Evolutionary conservation across 805 yeast genomes (phyloP).

Genomic region (Candida stauntonica): DNA sequence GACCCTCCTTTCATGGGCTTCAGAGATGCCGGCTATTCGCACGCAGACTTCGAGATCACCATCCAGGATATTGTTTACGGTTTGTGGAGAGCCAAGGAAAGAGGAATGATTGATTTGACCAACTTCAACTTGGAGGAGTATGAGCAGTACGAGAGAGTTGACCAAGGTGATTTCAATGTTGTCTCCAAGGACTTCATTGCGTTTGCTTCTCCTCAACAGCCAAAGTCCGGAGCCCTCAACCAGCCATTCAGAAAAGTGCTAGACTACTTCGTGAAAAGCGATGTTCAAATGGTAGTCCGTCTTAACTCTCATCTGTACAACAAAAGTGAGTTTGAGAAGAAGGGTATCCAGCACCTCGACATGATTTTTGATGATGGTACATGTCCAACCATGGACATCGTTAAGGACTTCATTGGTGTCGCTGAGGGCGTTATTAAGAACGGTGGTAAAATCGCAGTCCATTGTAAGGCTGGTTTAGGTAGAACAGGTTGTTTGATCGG

Average conservation of each 20-base stretch:
- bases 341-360: conserved; percentile 86
- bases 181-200: conserved; percentile 93
- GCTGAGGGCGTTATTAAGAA: conserved; percentile 82
- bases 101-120: conserved; percentile 82
- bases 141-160: conserved; percentile 92
- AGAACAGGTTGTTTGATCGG: conserved; percentile 98
- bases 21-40: conserved; percentile 96
- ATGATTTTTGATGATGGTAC: conserved; percentile 98
- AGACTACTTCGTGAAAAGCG: conserved; percentile 63
- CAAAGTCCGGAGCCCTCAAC: conserved; percentile 41
- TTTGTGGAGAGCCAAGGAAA: conserved; percentile 95
- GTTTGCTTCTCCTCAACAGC: conserved; percentile 93
- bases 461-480: conserved; percentile 97
- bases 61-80: conserved; percentile 96
- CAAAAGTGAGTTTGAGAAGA: conserved; percentile 71
- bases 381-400: conserved; percentile 92
- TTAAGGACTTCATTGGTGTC: conserved; percentile 89
- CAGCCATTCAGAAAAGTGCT: conserved; percentile 81
- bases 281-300: conserved; percentile 87
- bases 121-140: conserved; percentile 87
- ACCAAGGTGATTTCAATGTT: conserved; percentile 93
- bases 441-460: conserved; percentile 97
- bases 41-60: conserved; percentile 89
- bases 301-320: conserved; percentile 90
- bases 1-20: conserved; percentile 93